Base-by-base conservation (phyloP, 2,329 filamentous ascomycete species). In the Aspergillus sp. region DNA sequence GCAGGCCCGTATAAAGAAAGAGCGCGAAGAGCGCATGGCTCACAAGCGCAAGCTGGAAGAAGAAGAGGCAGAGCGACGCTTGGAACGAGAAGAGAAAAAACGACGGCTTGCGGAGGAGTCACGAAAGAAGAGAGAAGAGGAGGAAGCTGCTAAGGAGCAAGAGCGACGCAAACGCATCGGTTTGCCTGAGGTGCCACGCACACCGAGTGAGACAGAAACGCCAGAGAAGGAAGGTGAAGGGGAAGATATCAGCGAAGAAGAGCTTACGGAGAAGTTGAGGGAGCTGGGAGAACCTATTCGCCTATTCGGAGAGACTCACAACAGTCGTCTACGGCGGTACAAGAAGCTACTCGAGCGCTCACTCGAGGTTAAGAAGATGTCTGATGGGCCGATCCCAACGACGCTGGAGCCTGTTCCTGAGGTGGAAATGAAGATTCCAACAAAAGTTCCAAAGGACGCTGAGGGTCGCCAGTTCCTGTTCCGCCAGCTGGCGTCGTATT, bases 21-120 rank as follows among this genome's bases (percentile, higher is more conserved):
- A 91, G 71, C 91, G 91, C 30, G 82, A 87, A 62, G 87, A 89
- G 64, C 89, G 88, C 66, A 81, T 87, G 1, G 84, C 86, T 1
- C 88, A 90, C 69, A 98, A 98, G 80, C 91, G 94, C 68, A 95
- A 96, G 77, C 86, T 88, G 25, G 94, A 98, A 57, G 93, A 97
- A 41, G 93, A 97, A 28, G 90, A 91, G 60, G 88, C 88, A 2
- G 85, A 87, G 25, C 89, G 90, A 66, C 86, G 87, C 66, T 85
- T 83, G 13, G 82, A 83, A 30, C 87, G 93, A 15, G 91, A 96
- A 66, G 92, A 95, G 72, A 97, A 97, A 82, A 88, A 90, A 57
- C 85, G 86, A 62, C 85, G 85, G 63, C 82, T 99, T 4, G 94
- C 93, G 0, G 92, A 96, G 65, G 92, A 97, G 71, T 92, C 90